Conservation (phyloP, 352 stramenopile species). For the Pelagophyceae sp. region DNA sequence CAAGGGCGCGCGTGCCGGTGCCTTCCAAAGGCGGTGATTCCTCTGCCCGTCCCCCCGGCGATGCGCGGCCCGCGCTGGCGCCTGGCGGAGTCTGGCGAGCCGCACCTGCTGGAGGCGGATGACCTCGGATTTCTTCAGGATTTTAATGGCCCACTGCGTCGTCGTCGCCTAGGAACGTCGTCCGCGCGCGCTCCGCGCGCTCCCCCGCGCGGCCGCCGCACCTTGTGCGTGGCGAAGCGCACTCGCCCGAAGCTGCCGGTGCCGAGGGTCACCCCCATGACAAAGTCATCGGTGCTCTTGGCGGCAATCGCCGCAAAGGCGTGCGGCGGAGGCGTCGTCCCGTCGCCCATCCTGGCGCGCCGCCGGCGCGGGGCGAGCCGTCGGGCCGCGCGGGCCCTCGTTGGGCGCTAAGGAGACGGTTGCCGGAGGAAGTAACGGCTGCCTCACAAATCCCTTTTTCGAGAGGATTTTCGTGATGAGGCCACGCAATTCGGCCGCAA, state of each 20-base stretch:
- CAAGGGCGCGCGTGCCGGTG: too few species aligned
- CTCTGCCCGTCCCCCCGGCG: too few species aligned
- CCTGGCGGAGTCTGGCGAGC: not conserved
- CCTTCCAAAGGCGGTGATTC: too few species aligned
- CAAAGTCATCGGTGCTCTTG: constrained; percentile 63
- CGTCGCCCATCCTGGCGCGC: not conserved
- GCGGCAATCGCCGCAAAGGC: not conserved
- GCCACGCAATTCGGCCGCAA: too few species aligned
- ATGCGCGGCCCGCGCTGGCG: not conserved
- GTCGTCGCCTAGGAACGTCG: constrained; percentile 51
- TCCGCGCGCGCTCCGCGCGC: not conserved
- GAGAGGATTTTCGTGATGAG: too few species aligned
- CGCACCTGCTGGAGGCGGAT: constrained; percentile 81
- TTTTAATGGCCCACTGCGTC: constrained; percentile 92
- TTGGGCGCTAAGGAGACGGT: too few species aligned
- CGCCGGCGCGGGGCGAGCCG: too few species aligned
- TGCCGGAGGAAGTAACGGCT: too few species aligned
- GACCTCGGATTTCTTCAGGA: constrained; percentile 91
- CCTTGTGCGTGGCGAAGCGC: constrained; percentile 86
- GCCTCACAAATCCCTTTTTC: too few species aligned
- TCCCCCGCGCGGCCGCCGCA: constrained; percentile 28
- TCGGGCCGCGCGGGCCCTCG: too few species aligned
- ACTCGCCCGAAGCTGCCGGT: constrained; percentile 92
- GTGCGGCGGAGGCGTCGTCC: not conserved
- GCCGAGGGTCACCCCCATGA: constrained; percentile 87